Conservation (phyloP, 2,329 filamentous ascomycete species). For the Grosmannia clavigera region DNA sequence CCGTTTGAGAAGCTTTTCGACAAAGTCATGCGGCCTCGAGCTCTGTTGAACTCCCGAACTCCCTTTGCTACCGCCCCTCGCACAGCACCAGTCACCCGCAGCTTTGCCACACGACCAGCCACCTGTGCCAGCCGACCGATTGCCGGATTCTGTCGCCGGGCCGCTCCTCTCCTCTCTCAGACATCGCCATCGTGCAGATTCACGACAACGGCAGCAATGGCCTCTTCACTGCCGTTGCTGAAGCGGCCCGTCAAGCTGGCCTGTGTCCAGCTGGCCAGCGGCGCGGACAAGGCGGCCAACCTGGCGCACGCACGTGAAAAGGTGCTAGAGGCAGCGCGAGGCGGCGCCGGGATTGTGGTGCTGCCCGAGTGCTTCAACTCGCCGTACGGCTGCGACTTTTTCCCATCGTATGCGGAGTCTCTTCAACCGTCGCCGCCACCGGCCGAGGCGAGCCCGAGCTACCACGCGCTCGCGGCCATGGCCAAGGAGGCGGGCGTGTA, state of each 20-base stretch:
- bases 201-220: not conserved
- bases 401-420: slow-evolving; percentile 82
- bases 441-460: slow-evolving; percentile 62
- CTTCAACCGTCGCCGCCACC: slow-evolving; percentile 67
- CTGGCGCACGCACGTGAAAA: slow-evolving; percentile 68
- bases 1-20: not conserved
- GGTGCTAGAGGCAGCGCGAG: slow-evolving; percentile 65
- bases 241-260: slow-evolving; percentile 69
- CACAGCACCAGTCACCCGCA: not conserved
- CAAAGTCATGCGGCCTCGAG: not conserved
- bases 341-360: slow-evolving; percentile 75
- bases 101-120: not conserved
- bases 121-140: not conserved
- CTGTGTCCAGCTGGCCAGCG: slow-evolving; percentile 69
- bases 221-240: slow-evolving; percentile 33
- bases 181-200: not conserved
- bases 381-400: slow-evolving; percentile 83
- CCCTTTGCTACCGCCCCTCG: not conserved
- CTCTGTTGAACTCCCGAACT: not conserved
- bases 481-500: slow-evolving; percentile 69
- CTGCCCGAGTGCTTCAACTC: slow-evolving; percentile 99
- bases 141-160: not conserved
- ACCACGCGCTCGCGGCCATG: slow-evolving; percentile 69
- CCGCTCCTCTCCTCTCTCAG: not conserved
- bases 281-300: slow-evolving; percentile 74